Conservation (phyloP, 1,284 basidiomycete genomes). For the Tranzscheliella williamsii region DNA sequence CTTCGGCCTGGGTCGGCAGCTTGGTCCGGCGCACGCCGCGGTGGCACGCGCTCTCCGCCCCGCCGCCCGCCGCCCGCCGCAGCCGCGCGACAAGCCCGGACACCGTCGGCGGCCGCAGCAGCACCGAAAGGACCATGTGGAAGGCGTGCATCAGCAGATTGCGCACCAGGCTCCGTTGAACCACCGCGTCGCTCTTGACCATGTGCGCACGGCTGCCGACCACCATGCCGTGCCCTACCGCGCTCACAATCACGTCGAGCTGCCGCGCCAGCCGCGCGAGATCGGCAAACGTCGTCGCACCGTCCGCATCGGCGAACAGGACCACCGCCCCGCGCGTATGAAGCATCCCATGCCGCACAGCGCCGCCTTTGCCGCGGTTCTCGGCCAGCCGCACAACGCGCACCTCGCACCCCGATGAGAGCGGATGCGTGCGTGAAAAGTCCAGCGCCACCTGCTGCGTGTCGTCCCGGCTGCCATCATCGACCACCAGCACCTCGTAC, state of each 20-base stretch:
- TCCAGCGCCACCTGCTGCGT: constrained; percentile 72
- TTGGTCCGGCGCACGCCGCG: background rate
- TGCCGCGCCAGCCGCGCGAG: constrained; percentile 73
- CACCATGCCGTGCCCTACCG: constrained; percentile 69
- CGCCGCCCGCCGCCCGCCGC: background rate
- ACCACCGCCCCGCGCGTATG: constrained; percentile 76
- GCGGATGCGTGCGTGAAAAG: constrained; percentile 68
- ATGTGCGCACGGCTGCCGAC: constrained; percentile 85
- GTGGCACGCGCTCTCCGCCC: background rate
- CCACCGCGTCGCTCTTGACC: constrained; percentile 87
- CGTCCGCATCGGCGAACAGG: constrained; percentile 91
- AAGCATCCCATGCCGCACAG: constrained; percentile 74
- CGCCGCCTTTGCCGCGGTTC: constrained; percentile 89
- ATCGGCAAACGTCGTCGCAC: constrained; percentile 82
- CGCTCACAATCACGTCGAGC: constrained; percentile 63
- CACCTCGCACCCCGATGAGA: constrained; percentile 64
- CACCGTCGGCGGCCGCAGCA: constrained; percentile 47
- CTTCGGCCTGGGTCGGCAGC: constrained; percentile 70
- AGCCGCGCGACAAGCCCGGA: background rate
- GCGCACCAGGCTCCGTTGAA: constrained; percentile 82
- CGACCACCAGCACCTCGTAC: constrained; percentile 79
- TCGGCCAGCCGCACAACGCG: constrained; percentile 75
- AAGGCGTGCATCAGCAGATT: constrained; percentile 91
- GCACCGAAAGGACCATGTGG: constrained; percentile 65
- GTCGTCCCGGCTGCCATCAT: constrained; percentile 81